Evolutionary conservation across 495 filamentous ascomycete species (phyloP).

Genomic region (Neurospora discreta): DNA sequence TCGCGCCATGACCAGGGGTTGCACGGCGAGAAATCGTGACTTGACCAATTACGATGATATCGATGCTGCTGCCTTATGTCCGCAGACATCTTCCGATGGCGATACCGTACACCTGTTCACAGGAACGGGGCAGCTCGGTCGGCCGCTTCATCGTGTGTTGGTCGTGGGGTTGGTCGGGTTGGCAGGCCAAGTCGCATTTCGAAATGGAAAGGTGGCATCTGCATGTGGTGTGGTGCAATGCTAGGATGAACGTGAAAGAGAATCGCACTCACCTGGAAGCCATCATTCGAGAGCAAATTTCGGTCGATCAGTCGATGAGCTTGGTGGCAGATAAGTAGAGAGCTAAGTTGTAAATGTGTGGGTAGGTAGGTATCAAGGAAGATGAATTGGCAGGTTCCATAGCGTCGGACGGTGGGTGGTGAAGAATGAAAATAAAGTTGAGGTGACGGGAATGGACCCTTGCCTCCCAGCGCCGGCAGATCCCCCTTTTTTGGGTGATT

Average conservation of each 20-base stretch:
- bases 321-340: background rate
- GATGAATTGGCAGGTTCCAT: background rate
- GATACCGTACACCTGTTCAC: background rate
- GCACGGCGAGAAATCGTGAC: background rate
- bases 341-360: background rate
- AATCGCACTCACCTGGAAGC: slow-evolving; percentile 14
- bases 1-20: background rate
- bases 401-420: background rate
- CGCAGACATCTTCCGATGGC: background rate
- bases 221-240: background rate
- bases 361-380: background rate
- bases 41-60: background rate
- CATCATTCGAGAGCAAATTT: slow-evolving; percentile 7
- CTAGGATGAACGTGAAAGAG: background rate
- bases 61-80: background rate
- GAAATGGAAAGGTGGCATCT: background rate
- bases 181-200: background rate
- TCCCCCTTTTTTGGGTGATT: background rate
- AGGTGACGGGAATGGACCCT: too few species aligned
- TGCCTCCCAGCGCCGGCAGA: background rate
- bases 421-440: background rate
- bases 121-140: background rate
- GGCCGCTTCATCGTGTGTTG: background rate
- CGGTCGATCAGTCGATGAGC: background rate
- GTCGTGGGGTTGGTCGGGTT: background rate